A percentile compares a stretch with the other conserved stretches of the same genome.
These are phyloP conservation scores for Arthrobotrys entomopaga DNA, from an alignment of 2,329 filamentous ascomycete genomes.

Conservation along the genomic window DNA sequence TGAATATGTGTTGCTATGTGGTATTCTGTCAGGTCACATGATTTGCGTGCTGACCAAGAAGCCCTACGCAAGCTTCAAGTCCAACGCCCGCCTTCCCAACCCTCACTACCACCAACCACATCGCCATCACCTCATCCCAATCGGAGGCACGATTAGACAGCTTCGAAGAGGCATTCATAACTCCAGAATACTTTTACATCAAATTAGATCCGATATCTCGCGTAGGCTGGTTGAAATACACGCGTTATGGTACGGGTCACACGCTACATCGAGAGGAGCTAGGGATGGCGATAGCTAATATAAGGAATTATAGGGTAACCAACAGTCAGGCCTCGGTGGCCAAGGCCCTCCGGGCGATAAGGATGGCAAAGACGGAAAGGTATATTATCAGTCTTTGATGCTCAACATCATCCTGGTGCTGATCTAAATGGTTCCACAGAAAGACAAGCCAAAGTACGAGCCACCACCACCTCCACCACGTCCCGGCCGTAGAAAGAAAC, in stretches of 20 bases:
- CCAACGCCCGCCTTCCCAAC: conserved; percentile 10
- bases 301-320: conserved; percentile 72
- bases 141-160: not conserved
- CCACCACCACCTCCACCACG: conserved; percentile 96
- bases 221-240: conserved; percentile 16
- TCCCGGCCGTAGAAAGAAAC: conserved; percentile 98
- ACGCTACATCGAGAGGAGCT: conserved; percentile 3
- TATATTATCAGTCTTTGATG: conserved; percentile 61
- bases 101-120: conserved; percentile 19
- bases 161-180: not conserved
- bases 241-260: conserved; percentile 50
- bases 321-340: conserved; percentile 85
- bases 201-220: conserved; percentile 8
- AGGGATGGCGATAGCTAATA: conserved; percentile 7
- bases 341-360: conserved; percentile 76
- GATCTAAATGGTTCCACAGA: conserved; percentile 67
- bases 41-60: conserved; percentile 23
- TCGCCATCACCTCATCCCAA: conserved; percentile 9
- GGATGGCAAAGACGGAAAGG: conserved; percentile 95
- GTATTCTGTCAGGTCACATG: conserved; percentile 35
- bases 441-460: conserved; percentile 99
- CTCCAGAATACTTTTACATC: not conserved
- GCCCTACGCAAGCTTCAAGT: conserved; percentile 46
- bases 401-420: conserved; percentile 16
- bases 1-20: conserved; percentile 21